Conservation (phyloP, 2,329 filamentous ascomycete species). For the Diaporthe vaccinii region DNA sequence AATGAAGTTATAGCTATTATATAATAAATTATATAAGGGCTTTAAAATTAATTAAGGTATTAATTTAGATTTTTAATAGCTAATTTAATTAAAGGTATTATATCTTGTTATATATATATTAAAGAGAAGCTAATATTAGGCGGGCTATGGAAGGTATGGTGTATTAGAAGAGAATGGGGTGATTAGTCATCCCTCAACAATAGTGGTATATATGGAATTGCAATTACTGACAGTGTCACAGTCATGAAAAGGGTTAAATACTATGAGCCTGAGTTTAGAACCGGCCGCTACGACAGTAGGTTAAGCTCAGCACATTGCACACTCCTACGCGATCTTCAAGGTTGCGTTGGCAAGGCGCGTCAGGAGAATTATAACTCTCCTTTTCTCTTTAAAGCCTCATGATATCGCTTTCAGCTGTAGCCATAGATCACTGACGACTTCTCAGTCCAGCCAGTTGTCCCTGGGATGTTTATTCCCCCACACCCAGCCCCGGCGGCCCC, state of each 20-base stretch:
- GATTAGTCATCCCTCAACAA: too few relatives aligned
- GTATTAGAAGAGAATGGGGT: too few relatives aligned
- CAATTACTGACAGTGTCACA: neutral
- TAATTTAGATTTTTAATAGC: too few relatives aligned
- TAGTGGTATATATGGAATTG: neutral
- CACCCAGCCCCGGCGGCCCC: conserved; percentile 5
- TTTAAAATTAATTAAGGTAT: too few relatives aligned
- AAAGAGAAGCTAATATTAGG: too few relatives aligned
- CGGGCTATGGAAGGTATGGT: too few relatives aligned
- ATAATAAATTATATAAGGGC: too few relatives aligned
- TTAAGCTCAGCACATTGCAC: neutral
- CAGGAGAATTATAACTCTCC: neutral
- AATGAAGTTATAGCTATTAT: too few relatives aligned
- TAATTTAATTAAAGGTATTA: too few relatives aligned
- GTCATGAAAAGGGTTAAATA: conserved; percentile 11
- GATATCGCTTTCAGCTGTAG: neutral
- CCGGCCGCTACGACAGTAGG: neutral
- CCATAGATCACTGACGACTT: neutral
- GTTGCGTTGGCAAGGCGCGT: neutral
- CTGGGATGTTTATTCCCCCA: conserved; percentile 2
- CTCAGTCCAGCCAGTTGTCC: conserved; percentile 11
- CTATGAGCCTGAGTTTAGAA: neutral
- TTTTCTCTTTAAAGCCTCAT: neutral
- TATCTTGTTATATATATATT: too few relatives aligned
- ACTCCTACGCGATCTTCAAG: neutral